Base-by-base conservation (phyloP, 768 basidiomycete species). In the Agaricus blazei region DNA sequence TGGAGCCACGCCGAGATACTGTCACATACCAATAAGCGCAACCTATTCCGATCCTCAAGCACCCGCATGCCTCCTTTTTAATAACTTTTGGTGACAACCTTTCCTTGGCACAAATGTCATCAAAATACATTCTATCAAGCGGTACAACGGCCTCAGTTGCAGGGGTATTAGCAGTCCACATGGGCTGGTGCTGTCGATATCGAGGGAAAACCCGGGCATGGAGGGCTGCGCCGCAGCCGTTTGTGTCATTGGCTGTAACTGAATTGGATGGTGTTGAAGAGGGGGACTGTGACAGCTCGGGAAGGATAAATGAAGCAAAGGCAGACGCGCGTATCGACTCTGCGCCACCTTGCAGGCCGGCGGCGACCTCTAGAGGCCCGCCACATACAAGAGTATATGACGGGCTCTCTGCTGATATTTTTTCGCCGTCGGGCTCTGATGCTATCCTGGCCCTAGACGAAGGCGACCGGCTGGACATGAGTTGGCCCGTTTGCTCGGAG, bases 141-240 rank as follows among this genome's bases (percentile, higher is more conserved):
- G 73, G 70, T 9, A 84, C 75, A 29, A 89, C 81, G 14, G 72
- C 69, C n/a, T 73, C 72, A 0, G 82, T 69, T 1, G 85, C 82
- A 12, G 74, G 65, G 7, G 73, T 72, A 51, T 76, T 79, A 1
- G 84, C 85, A 2, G 79, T 71, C 84, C 84, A 88, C 4, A 82
- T 79, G 26, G 54, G 29, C 29, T 50, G 54, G n/a, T 50, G 54
- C n/a, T 50, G 54, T 7, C 48, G 48, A 14, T 56, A 56, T 15
- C 54, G 48, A 15, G 54, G 54, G 74, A 75, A 31, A 11, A 82
- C 86, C 12, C 70, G 69, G 50, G 75, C 58, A 64, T 88, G 85
- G 9, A 88, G 64, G 5, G 86, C 66, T 1, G 83, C 75, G 0
- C 87, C 87, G 58, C 87, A 88, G 0, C 85, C 86, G 55, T 80